Base-by-base conservation (phyloP, 257 asterid species). In the Capsicum baccatum region DNA sequence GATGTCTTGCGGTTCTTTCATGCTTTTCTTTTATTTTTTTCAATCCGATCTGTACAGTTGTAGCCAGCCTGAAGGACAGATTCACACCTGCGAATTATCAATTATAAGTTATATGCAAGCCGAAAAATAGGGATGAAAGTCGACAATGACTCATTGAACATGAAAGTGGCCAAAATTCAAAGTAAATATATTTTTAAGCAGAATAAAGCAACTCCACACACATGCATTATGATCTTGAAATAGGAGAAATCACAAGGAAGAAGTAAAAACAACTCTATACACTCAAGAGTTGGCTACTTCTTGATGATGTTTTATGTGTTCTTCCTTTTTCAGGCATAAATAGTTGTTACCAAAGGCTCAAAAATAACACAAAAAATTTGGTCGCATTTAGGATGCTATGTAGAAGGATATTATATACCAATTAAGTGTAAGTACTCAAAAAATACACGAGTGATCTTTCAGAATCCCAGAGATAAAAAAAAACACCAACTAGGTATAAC, bases 31-130 rank as follows among this genome's bases (percentile, higher is more conserved):
- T 83, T 87, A 83, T 86, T 89, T 85, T 88, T 92, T 88, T 89
- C 93, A 26, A 94, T 88, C 26, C 97, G 90, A 50, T 91, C 85
- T 0, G 92, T 89, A 83, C 95, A 92, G 14, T 93, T 96, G 59
- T 83, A 76, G 76, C 98, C 97, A 8, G 97, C 92, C 84, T 92
- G 91, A 81, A 96, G 93, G 83, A 94, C 83, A 57, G 98, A 86
- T 87, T 92, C 94, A 63, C 98, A 93, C 86, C 98, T 94, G 92
- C 44, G 39, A 79, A 85, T 83, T 67, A 85, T 60, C 42, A 8
- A 83, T 17, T 26, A 62, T 1, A 83, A 64, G 39, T 68, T 54
- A 55, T 16, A 67, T 6, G 64, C 69, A 68, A 67, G 69, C 50
- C 16, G 14, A 4, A 14, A 78, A 78, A 54, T 21, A 9, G 3